A percentile compares a stretch with the other conserved stretches of the same genome.
These are phyloP conservation scores for Beauveria asiatica DNA, from an alignment of 2,329 filamentous ascomycete genomes.

Conservation along the genomic window DNA sequence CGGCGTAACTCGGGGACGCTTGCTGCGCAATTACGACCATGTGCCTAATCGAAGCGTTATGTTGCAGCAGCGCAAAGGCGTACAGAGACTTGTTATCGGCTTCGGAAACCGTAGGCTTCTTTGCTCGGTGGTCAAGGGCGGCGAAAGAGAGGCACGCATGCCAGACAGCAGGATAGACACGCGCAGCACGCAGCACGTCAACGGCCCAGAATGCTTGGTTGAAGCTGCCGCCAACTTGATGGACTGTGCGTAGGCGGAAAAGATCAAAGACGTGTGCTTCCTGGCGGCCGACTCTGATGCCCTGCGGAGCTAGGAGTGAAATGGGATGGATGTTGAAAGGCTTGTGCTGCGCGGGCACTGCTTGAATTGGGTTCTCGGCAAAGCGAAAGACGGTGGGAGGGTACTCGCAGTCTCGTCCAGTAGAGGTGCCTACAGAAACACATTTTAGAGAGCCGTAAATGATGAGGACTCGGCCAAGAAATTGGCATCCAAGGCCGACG, in stretches of 20 bases:
- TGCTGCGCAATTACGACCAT: slow-evolving; percentile 1
- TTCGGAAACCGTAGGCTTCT: not conserved
- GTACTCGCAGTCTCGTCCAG: not conserved
- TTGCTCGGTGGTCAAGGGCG: slow-evolving; percentile 1
- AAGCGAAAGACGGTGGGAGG: not conserved
- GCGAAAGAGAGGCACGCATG: slow-evolving; percentile 5
- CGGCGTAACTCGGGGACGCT: not conserved
- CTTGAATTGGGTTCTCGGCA: not conserved
- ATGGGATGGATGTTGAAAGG: not conserved
- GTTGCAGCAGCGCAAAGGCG: not conserved
- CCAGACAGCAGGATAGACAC: slow-evolving; percentile 5
- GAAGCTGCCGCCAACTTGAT: slow-evolving; percentile 7
- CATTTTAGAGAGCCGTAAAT: not conserved
- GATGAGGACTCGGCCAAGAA: not conserved
- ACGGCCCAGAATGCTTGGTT: slow-evolving; percentile 1
- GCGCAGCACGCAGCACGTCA: not conserved
- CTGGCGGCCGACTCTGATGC: not conserved
- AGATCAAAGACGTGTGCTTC: slow-evolving; percentile 1
- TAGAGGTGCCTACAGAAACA: not conserved
- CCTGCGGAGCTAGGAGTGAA: not conserved
- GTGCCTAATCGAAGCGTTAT: slow-evolving; percentile 5
- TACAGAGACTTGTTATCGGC: not conserved
- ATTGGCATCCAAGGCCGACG: not conserved
- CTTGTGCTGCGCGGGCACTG: not conserved
- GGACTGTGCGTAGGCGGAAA: not conserved